phyloP scores from a whole-genome alignment of 768 basidiomycete genomes.

The Naematelia aurantialba region DNA sequence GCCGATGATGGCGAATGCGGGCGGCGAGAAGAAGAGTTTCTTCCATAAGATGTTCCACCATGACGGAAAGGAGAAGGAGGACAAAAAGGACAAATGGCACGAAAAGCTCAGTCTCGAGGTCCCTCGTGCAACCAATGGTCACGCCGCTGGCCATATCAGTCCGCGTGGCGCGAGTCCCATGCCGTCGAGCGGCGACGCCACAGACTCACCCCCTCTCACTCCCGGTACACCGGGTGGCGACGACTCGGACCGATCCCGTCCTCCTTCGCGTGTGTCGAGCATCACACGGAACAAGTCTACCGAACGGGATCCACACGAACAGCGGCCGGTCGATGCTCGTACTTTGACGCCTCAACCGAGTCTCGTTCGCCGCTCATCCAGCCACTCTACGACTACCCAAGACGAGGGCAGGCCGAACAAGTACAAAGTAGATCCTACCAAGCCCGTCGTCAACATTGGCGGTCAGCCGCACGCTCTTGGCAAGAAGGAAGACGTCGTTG shows the following conservation, averaged over 20 bases:
- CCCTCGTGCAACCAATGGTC: slow-evolving; percentile 19
- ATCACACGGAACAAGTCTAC: slow-evolving; percentile 23
- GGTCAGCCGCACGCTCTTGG: slow-evolving; percentile 25
- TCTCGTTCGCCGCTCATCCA: slow-evolving; percentile 24
- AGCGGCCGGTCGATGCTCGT: slow-evolving; percentile 31
- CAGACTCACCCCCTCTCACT: slow-evolving; percentile 44
- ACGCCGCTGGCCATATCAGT: slow-evolving; percentile 14
- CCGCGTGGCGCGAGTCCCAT: slow-evolving; percentile 19
- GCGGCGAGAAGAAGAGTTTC: slow-evolving; percentile 46
- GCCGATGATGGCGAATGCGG: slow-evolving; percentile 38
- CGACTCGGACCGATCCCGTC: slow-evolving; percentile 35
- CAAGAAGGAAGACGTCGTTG: slow-evolving; percentile 37
- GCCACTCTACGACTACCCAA: slow-evolving; percentile 1
- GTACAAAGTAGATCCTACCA: slow-evolving; percentile 10
- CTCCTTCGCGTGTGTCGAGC: slow-evolving; percentile 32
- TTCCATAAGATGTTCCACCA: slow-evolving; percentile 49
- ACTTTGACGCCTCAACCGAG: not conserved
- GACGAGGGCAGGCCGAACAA: slow-evolving; percentile 1
- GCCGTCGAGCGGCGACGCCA: slow-evolving; percentile 25
- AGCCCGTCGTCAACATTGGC: slow-evolving; percentile 22
- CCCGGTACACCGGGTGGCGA: slow-evolving; percentile 38
- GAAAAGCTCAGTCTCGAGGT: slow-evolving; percentile 29
- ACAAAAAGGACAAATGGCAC: slow-evolving; percentile 21
- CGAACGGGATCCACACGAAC: slow-evolving; percentile 36
- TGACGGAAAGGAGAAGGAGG: slow-evolving; percentile 21